Percentiles rank a stretch among this genome's conserved stretches.
Evolutionary conservation across 257 asterid species (phyloP).

Genomic region (Solanum chmielewskii): DNA sequence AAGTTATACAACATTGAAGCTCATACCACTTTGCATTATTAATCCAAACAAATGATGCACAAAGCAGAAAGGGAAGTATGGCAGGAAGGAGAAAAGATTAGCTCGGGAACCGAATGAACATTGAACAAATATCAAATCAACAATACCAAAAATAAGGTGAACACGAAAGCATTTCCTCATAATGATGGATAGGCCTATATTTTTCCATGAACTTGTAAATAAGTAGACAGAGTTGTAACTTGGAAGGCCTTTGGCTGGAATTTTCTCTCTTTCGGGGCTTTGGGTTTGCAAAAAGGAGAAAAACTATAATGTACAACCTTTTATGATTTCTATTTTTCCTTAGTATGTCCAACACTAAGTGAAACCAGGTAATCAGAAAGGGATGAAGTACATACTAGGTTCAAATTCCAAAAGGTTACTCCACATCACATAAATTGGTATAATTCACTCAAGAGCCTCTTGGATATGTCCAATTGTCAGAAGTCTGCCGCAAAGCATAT

Average conservation of each 20-base stretch:
- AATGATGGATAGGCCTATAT: background rate
- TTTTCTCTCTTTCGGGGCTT: background rate
- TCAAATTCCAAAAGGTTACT: background rate
- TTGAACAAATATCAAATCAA: background rate
- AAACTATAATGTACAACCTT: background rate
- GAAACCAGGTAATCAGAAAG: background rate
- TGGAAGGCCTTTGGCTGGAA: background rate
- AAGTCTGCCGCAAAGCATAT: background rate
- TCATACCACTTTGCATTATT: background rate
- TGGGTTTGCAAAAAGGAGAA: background rate
- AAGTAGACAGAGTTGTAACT: background rate
- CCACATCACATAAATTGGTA: background rate
- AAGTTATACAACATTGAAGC: background rate
- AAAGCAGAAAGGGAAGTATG: background rate
- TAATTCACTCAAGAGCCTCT: background rate
- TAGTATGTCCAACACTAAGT: background rate
- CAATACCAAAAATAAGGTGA: background rate
- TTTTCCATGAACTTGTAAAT: background rate
- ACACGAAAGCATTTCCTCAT: background rate
- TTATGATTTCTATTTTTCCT: background rate
- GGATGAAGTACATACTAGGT: background rate
- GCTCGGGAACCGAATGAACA: background rate
- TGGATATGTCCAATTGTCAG: background rate
- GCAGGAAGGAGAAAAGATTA: background rate
- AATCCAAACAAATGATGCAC: background rate